Evolutionary conservation across 129 eudicot species (phyloP).

Genomic region (Flaveria robusta): DNA sequence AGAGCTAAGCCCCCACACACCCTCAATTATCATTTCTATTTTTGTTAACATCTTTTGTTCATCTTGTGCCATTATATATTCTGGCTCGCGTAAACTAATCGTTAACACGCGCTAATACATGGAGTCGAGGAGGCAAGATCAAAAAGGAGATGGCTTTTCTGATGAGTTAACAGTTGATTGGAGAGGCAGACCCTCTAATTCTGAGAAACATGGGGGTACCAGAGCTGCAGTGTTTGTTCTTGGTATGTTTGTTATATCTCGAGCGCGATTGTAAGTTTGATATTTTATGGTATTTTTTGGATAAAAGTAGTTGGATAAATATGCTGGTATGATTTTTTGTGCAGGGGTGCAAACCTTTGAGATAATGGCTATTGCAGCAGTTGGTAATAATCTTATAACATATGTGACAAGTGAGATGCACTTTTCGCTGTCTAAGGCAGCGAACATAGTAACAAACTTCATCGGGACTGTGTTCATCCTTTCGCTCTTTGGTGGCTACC

Average conservation of each 20-base stretch:
- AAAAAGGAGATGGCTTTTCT: slow-evolving; percentile 32
- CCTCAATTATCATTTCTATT: slow-evolving; percentile 20
- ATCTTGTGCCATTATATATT: too few species aligned
- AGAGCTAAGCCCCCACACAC: slow-evolving; percentile 37
- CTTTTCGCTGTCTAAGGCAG: slow-evolving; percentile 71
- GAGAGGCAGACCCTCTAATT: slow-evolving; percentile 82
- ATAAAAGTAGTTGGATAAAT: not conserved
- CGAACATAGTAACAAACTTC: slow-evolving; percentile 90
- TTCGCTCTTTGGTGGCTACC: slow-evolving; percentile 86
- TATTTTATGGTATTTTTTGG: slow-evolving; percentile 1
- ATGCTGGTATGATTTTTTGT: slow-evolving; percentile 27
- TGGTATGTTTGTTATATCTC: slow-evolving; percentile 47
- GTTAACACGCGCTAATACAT: slow-evolving; percentile 15
- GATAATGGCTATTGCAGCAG: slow-evolving; percentile 97
- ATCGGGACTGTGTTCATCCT: slow-evolving; percentile 82
- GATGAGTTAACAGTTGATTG: slow-evolving; percentile 67
- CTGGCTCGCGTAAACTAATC: not conserved
- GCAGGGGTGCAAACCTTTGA: slow-evolving; percentile 91
- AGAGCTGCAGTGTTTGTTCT: slow-evolving; percentile 90
- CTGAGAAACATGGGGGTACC: slow-evolving; percentile 80
- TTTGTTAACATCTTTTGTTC: not conserved
- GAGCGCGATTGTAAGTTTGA: not conserved
- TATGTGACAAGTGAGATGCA: slow-evolving; percentile 95
- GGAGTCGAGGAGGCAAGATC: slow-evolving; percentile 23
- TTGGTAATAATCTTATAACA: slow-evolving; percentile 90